Base-by-base conservation (phyloP, 2,329 filamentous ascomycete species). In the Dichotomopilus funicola region DNA sequence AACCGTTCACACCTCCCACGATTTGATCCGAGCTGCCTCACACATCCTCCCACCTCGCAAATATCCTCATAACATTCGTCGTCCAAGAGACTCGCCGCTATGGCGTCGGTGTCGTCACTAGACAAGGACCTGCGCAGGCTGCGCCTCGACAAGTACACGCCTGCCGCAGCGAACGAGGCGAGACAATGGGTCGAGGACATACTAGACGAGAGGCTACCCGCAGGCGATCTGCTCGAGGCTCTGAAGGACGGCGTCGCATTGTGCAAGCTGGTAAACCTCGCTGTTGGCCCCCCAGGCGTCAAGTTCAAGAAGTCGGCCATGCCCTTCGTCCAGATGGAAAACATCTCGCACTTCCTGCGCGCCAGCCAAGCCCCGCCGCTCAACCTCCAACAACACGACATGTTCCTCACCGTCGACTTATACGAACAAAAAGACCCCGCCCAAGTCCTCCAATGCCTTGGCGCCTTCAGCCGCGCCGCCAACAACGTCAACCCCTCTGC, bases 301-400 rank as follows among this genome's bases (percentile, higher is more conserved):
- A 90, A 87, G 70, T 97, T 88, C 80, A 97, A 97, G 74, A 79
- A 87, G 68, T 96, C 91, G 1, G 75, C 84, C 42, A 97, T 97
- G 92, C 94, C 94, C 0, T 99, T 99, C 69, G 92, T 97, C 42
- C 94, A 99, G 72, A 97, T 97, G 91, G 94, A 99, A 72, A 99
- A 99, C 70, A 96, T 99, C 67, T 95, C 91, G 4, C 89, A 95
- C 68, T 99, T 96, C 73, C 83, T 99, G 53, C 85, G 83, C 66
- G 91, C 90, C 58, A 95, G 91, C 75, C 89, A 96, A 72, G 77
- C 82, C 50, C 83, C 88, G 33, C 94, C 94, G 0, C 77, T 99
- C 51, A 91, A 86, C 71, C 83, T 99, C 57, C 91, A 89, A 56
- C 86, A 91, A 46, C 94, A 99, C 75, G 94, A 99, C 72, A 85